Evolutionary conservation across 805 yeast genomes (phyloP), one percentile per base, ranked within the genome.

Genomic region (Metschnikowia reukaufii): DNA sequence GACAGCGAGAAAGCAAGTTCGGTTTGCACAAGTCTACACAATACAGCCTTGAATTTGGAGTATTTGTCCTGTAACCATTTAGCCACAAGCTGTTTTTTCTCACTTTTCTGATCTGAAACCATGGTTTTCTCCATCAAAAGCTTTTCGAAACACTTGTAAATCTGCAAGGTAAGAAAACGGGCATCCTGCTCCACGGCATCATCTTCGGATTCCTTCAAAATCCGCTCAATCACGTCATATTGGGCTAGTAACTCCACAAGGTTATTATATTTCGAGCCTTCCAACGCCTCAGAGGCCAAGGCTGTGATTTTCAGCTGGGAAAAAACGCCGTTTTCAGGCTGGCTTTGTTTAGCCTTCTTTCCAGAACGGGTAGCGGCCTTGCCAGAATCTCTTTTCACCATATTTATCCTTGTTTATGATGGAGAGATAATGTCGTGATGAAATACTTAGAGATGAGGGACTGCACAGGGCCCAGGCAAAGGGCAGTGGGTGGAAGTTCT

Each of bases 1-100:
- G 79, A 62, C 35, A 75, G 62, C 6, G 83, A 79, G 33, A 72
- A 73, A 29, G 76, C 73, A 16, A 72, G 61, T 2, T 67, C 57
- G 2, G 65, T 54, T n/a, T 62, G 53, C 3, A 84, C 64, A 41
- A 78, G 62, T 13, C 63, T 61, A 20, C 77, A 59, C 19, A 86
- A 49, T 27, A 65, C 60, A 3, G 56, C 55, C 56, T 83, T 81
- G 66, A 70, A 86, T 18, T 68, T 64, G 32, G 75, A 75, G 65
- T 86, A 86, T 45, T 77, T 74, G 40, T 77, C 74, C 45, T 72
- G 70, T 32, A 88, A 63, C 92, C 96, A 87, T 53, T 74, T 72
- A 29, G 76, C 76, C n/a, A 83, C 76, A 7, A 74, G 56, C 15
- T 67, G 64, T 50, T 74, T 73, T 45, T 78, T 76, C 30, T 76